phyloP scores from a whole-genome alignment of 306 rosid genomes.

The Datisca glomerata region DNA sequence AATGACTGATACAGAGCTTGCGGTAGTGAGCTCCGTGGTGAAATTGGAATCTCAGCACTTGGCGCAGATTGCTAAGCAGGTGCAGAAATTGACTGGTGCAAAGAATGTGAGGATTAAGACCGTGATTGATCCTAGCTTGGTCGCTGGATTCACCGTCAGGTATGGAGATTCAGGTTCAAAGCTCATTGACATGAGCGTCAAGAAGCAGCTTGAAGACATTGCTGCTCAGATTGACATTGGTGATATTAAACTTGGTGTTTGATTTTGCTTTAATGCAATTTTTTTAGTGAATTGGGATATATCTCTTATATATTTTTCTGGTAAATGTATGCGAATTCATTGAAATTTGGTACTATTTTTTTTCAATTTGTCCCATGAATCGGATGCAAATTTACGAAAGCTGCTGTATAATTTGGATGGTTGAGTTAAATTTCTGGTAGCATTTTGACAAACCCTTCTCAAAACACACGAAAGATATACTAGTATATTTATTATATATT shows the following conservation, averaged over 20 bases:
- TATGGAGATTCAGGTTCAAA: slow-evolving; percentile 68
- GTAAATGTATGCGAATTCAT: no score
- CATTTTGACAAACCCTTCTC: no score
- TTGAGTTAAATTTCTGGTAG: no score
- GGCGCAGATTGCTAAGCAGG: slow-evolving; percentile 92
- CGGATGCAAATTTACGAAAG: no score
- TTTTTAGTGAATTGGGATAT: no score
- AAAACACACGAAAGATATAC: no score
- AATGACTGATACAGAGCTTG: slow-evolving; percentile 54
- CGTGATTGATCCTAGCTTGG: slow-evolving; percentile 49
- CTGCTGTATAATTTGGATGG: no score
- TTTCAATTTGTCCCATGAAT: no score
- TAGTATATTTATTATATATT: no score
- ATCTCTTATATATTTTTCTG: no score
- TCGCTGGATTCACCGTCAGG: slow-evolving; percentile 83
- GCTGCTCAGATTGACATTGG: slow-evolving; percentile 75
- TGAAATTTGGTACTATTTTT: no score
- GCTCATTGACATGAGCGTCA: slow-evolving; percentile 83
- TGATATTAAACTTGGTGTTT: slow-evolving; percentile 42
- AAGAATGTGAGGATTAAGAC: slow-evolving; percentile 77
- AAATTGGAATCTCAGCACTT: slow-evolving; percentile 70
- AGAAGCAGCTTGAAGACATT: slow-evolving; percentile 84
- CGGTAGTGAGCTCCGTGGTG: slow-evolving; percentile 86
- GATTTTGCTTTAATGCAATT: background rate
- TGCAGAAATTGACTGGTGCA: slow-evolving; percentile 83